A percentile compares a stretch with the other conserved stretches of the same genome.
These are phyloP conservation scores for Penicillium cataractarum DNA, from an alignment of 495 filamentous ascomycete genomes.

Conservation along the genomic window DNA sequence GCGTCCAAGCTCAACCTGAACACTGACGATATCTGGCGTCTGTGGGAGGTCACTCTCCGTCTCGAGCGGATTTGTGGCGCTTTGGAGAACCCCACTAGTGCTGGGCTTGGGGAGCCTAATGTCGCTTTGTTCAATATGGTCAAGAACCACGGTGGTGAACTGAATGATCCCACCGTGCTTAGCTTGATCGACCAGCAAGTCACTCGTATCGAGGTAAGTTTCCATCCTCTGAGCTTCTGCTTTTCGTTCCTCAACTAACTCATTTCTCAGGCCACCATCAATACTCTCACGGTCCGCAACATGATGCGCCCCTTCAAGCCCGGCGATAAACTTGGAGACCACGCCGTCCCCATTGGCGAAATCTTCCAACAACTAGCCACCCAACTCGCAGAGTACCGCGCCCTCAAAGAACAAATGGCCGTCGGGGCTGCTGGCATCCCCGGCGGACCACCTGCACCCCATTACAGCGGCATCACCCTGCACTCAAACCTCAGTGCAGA, in stretches of 20 bases:
- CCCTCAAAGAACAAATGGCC: conserved; percentile 52
- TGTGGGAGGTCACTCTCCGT: conserved; percentile 88
- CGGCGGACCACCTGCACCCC: conserved; percentile 22
- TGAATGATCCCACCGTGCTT: conserved; percentile 82
- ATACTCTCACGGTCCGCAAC: conserved; percentile 67
- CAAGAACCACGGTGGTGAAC: conserved; percentile 79
- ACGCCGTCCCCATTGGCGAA: conserved; percentile 56
- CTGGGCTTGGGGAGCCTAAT: conserved; percentile 70
- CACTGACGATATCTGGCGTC: conserved; percentile 79
- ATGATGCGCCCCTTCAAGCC: conserved; percentile 58
- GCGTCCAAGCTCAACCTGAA: conserved; percentile 70
- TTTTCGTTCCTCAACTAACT: conserved; percentile 12
- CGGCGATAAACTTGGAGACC: conserved; percentile 48
- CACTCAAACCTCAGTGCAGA: conserved; percentile 24
- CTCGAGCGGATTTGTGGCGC: conserved; percentile 91
- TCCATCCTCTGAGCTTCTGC: not conserved
- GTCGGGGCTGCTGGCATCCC: conserved; percentile 36
- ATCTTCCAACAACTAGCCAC: conserved; percentile 51
- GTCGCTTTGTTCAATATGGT: conserved; percentile 81
- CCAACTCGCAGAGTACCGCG: conserved; percentile 54
- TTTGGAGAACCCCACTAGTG: conserved; percentile 65
- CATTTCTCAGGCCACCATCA: conserved; percentile 59
- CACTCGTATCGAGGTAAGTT: conserved; percentile 87
- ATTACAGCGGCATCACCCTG: conserved; percentile 15
- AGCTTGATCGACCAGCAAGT: conserved; percentile 94